phyloP scores from a whole-genome alignment of 768 basidiomycete species.

The Agrocybe praecox region DNA sequence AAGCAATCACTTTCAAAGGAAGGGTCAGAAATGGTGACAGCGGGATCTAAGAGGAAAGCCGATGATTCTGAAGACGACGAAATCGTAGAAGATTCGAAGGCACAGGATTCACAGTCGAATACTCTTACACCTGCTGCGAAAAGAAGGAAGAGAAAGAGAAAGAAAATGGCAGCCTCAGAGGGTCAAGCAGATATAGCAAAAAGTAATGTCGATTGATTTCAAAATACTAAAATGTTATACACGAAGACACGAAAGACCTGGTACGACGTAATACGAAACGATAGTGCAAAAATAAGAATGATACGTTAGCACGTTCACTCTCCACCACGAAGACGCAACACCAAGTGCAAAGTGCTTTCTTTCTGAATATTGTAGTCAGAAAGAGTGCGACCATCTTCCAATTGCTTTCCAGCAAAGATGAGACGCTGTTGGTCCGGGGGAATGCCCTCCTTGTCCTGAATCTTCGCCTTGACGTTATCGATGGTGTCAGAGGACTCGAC shows the following conservation, averaged over 20 bases:
- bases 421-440: slow-evolving; percentile 14
- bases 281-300: background rate
- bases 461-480: slow-evolving; percentile 3
- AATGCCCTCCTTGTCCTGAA: slow-evolving; percentile 14
- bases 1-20: slow-evolving; percentile 29
- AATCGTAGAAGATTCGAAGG: background rate
- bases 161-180: slow-evolving; percentile 1
- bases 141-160: slow-evolving; percentile 24
- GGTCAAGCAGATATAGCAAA: background rate
- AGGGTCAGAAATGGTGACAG: slow-evolving; percentile 15
- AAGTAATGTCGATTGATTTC: background rate
- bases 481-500: slow-evolving; percentile 15
- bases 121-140: background rate
- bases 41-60: slow-evolving; percentile 29
- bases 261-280: background rate
- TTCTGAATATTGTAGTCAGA: slow-evolving; percentile 18
- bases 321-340: slow-evolving; percentile 84
- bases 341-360: slow-evolving; percentile 29
- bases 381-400: slow-evolving; percentile 8
- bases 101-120: background rate
- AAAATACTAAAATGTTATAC: background rate
- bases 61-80: slow-evolving; percentile 16
- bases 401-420: slow-evolving; percentile 15
- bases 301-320: slow-evolving; percentile 29
- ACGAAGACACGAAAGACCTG: background rate